Percentiles rank a stretch among this genome's conserved stretches.
phyloP scores from a whole-genome alignment of 2,329 filamentous ascomycete genomes.

The Cordyceps pruinosa region DNA sequence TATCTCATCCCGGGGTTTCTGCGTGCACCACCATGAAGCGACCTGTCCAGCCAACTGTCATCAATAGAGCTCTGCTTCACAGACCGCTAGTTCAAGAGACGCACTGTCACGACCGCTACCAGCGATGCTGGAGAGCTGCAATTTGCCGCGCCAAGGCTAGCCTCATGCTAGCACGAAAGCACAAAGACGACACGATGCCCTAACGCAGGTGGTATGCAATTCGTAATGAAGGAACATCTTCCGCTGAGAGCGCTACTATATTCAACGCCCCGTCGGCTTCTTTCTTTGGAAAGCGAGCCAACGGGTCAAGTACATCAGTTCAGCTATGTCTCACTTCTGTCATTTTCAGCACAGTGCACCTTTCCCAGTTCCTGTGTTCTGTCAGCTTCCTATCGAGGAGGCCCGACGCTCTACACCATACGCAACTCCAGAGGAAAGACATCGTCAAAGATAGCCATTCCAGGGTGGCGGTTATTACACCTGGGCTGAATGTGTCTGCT shows the following conservation, averaged over 20 bases:
- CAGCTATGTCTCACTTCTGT: neutral
- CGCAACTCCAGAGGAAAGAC: neutral
- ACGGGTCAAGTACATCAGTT: no score
- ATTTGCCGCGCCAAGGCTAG: neutral
- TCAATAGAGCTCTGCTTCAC: neutral
- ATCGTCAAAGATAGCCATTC: neutral
- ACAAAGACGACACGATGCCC: neutral
- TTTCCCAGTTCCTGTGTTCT: neutral
- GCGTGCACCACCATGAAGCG: no score
- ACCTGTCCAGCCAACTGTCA: neutral
- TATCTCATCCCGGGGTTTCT: no score
- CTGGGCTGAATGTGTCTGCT: neutral
- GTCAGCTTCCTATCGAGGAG: neutral
- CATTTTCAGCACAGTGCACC: neutral
- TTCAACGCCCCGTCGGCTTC: no score
- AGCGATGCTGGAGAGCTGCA: neutral
- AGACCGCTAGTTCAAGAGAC: neutral
- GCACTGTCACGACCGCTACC: neutral
- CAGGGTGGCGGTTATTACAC: neutral
- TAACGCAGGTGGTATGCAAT: no score
- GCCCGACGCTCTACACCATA: neutral
- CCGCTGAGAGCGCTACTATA: no score
- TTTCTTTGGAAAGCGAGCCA: no score
- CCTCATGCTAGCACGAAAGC: neutral
- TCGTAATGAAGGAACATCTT: no score